Percentiles rank a stretch among this genome's conserved stretches.
These are phyloP conservation scores for Colletotrichum gigasporum DNA, from an alignment of 2,329 filamentous ascomycete species.

Conservation along the genomic window DNA sequence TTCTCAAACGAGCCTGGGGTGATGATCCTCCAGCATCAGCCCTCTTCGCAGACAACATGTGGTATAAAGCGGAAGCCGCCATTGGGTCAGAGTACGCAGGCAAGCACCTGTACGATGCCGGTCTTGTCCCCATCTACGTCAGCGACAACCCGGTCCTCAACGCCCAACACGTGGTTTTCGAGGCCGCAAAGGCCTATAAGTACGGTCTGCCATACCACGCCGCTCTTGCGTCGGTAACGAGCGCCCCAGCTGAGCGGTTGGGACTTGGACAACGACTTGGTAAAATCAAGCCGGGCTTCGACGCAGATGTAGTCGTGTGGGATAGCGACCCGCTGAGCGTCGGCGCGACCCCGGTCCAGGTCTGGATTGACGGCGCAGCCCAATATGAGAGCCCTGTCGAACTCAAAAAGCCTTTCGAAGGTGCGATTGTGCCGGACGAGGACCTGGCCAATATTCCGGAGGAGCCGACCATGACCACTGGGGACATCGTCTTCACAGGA, in stretches of 20 bases:
- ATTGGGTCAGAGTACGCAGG: constrained; percentile 72
- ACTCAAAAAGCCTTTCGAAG: constrained; percentile 57
- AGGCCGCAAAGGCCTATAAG: constrained; percentile 67
- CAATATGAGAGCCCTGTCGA: constrained; percentile 66
- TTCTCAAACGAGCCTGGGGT: constrained; percentile 66
- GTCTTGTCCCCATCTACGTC: constrained; percentile 72
- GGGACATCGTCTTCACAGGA: constrained; percentile 64
- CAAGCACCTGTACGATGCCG: constrained; percentile 71
- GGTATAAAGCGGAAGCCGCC: constrained; percentile 75
- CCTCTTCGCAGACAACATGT: constrained; percentile 79
- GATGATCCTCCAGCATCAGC: constrained; percentile 62
- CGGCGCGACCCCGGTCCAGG: constrained; percentile 67
- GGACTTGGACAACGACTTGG: constrained; percentile 66
- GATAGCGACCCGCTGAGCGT: constrained; percentile 71
- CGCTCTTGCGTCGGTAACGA: constrained; percentile 67
- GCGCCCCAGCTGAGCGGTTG: constrained; percentile 65
- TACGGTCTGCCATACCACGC: constrained; percentile 70
- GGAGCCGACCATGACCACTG: constrained; percentile 43
- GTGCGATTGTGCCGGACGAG: constrained; percentile 49
- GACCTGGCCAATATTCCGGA: constrained; percentile 51
- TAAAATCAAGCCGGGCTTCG: constrained; percentile 68
- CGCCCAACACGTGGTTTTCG: constrained; percentile 75
- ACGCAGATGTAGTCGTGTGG: constrained; percentile 71
- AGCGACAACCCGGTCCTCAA: constrained; percentile 77
- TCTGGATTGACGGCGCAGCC: constrained; percentile 70